These are phyloP conservation scores for Stachybotrys elegans DNA, from an alignment of 2,329 filamentous ascomycete genomes.

Conservation along the genomic window DNA sequence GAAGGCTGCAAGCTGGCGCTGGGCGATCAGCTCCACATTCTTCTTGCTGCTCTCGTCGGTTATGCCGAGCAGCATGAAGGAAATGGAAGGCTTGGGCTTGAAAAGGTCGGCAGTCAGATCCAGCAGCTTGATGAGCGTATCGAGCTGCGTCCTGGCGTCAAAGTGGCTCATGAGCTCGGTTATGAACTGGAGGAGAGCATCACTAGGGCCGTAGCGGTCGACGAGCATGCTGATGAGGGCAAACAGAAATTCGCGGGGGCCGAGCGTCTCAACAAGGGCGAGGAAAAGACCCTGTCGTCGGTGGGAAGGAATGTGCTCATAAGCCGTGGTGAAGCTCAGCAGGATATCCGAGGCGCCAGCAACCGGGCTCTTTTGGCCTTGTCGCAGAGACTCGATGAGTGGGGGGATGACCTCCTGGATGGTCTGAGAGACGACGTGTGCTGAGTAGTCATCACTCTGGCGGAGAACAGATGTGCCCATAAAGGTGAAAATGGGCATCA, in stretches of 20 bases:
- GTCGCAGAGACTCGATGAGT: slow-evolving; percentile 77
- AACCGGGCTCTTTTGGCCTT: slow-evolving; percentile 71
- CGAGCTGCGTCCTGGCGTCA: slow-evolving; percentile 68
- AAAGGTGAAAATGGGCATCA: slow-evolving; percentile 99
- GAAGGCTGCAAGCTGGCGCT: slow-evolving; percentile 51
- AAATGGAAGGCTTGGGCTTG: slow-evolving; percentile 67
- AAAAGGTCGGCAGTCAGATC: slow-evolving; percentile 71
- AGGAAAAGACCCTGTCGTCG: slow-evolving; percentile 77
- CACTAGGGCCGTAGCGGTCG: slow-evolving; percentile 79
- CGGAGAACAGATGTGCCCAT: slow-evolving; percentile 89
- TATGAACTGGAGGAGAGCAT: slow-evolving; percentile 69
- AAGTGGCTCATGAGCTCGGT: slow-evolving; percentile 70
- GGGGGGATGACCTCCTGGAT: slow-evolving; percentile 92
- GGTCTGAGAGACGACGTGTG: slow-evolving; percentile 91
- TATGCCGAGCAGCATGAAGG: slow-evolving; percentile 63
- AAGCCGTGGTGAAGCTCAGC: slow-evolving; percentile 93
- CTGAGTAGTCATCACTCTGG: slow-evolving; percentile 94
- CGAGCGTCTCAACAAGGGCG: slow-evolving; percentile 79
- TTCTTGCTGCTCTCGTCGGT: slow-evolving; percentile 41
- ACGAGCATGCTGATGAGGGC: slow-evolving; percentile 83
- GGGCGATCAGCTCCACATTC: slow-evolving; percentile 45
- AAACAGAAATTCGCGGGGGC: slow-evolving; percentile 80
- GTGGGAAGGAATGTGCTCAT: slow-evolving; percentile 90
- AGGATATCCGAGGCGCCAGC: slow-evolving; percentile 83
- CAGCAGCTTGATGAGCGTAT: slow-evolving; percentile 72